These are phyloP conservation scores for Chlorella vulgaris DNA, from an alignment of 139 green algal genomes.

Conservation along the genomic window DNA sequence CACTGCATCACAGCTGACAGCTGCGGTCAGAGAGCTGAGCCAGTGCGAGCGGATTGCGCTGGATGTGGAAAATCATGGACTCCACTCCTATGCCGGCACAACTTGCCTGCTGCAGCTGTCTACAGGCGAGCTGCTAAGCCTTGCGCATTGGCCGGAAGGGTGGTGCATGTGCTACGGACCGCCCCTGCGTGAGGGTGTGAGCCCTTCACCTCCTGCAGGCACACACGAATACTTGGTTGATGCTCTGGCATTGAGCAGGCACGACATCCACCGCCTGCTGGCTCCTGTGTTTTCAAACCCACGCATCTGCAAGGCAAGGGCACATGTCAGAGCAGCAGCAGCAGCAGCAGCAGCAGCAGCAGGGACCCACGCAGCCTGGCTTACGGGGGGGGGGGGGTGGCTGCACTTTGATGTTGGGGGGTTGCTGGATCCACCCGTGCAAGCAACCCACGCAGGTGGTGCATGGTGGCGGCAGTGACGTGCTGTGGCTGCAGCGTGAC, in stretches of 20 bases:
- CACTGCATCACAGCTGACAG: conserved; percentile 28
- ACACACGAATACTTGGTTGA: conserved; percentile 73
- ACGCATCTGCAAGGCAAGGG: conserved; percentile 60
- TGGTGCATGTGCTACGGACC: neutral
- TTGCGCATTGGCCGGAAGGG: neutral
- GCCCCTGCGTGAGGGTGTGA: neutral
- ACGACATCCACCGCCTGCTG: conserved; percentile 61
- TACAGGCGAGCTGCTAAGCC: conserved; percentile 37
- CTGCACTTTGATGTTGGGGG: neutral
- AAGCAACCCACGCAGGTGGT: conserved; percentile 58
- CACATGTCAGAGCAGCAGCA: too few relatives aligned
- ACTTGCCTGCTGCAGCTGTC: conserved; percentile 82
- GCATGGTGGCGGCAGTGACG: conserved; percentile 80
- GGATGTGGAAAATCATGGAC: conserved; percentile 71
- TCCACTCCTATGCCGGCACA: conserved; percentile 66
- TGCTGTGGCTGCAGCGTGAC: conserved; percentile 85
- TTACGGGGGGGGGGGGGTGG: neutral
- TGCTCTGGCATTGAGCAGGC: conserved; percentile 65
- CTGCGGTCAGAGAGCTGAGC: conserved; percentile 37
- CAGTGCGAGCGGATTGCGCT: conserved; percentile 52
- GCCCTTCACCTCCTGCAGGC: conserved; percentile 25
- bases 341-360: neutral
- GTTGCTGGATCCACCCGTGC: neutral
- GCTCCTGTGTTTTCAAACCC: conserved; percentile 60
- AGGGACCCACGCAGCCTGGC: neutral